phyloP scores from a whole-genome alignment of 345 rosid genomes.

The Arabis alpina region DNA sequence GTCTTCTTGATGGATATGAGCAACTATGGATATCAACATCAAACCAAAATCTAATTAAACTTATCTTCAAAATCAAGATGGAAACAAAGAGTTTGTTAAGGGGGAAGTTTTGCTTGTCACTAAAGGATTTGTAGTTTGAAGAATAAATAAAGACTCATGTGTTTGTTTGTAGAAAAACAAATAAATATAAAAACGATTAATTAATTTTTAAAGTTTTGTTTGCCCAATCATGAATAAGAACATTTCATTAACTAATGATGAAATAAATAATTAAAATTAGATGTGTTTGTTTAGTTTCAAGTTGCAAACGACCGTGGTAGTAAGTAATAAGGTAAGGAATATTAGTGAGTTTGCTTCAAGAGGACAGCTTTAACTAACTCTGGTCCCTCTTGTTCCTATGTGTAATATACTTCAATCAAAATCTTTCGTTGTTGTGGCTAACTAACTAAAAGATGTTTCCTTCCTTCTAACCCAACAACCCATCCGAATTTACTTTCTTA shows the following conservation, averaged over 20 bases:
- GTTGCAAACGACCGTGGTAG: conserved; percentile 32
- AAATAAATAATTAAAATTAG: background rate
- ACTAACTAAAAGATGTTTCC: conserved; percentile 37
- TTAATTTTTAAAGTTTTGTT: conserved; percentile 28
- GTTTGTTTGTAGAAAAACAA: background rate
- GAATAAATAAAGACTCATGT: conserved; percentile 9
- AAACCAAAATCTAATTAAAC: background rate
- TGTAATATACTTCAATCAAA: conserved; percentile 41
- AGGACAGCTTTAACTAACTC: conserved; percentile 71
- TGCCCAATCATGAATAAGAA: conserved; percentile 33
- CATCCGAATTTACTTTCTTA: background rate
- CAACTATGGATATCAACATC: background rate
- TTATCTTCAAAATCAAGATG: background rate
- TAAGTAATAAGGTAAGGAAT: conserved; percentile 37
- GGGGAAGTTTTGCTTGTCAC: conserved; percentile 50
- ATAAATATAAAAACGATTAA: background rate
- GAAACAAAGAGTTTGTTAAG: conserved; percentile 40
- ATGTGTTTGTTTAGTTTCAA: conserved; percentile 20
- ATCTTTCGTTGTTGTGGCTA: conserved; percentile 39
- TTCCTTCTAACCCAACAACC: conserved; percentile 57
- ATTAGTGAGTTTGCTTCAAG: conserved; percentile 51
- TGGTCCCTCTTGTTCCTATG: conserved; percentile 46
- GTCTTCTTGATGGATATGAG: background rate
- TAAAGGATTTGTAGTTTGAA: conserved; percentile 46
- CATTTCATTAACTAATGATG: conserved; percentile 5